A percentile compares a stretch with the other conserved stretches of the same genome.
Evolutionary conservation across 2,329 filamentous ascomycete genomes (phyloP).

Genomic region (Arthrobotrys conoides): DNA sequence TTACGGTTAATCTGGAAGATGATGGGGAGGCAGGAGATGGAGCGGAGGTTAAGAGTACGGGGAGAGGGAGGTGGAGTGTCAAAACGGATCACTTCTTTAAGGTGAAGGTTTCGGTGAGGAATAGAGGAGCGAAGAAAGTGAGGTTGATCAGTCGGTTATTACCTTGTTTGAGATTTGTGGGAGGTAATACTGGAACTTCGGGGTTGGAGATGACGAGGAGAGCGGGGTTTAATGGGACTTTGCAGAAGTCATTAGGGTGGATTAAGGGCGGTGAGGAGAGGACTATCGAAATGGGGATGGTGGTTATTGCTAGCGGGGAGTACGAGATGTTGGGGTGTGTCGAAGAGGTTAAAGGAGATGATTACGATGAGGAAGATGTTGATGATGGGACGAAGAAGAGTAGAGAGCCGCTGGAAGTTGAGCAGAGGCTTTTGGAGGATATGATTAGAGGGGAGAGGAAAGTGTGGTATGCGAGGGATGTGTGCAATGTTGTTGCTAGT

Average conservation of each 20-base stretch:
- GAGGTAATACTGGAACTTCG: constrained; percentile 28
- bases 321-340: constrained; percentile 86
- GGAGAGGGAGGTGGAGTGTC: constrained; percentile 45
- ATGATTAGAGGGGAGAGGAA: constrained; percentile 72
- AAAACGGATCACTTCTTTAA: constrained; percentile 77
- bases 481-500: constrained; percentile 72
- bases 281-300: constrained; percentile 78
- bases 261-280: constrained; percentile 74
- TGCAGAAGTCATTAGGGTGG: constrained; percentile 80
- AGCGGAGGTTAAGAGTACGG: constrained; percentile 33
- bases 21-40: neutral
- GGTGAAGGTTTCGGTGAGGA: constrained; percentile 79
- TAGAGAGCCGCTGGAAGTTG: constrained; percentile 62
- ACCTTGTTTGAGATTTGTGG: constrained; percentile 75
- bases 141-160: constrained; percentile 81
- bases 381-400: constrained; percentile 61
- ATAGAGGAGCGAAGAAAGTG: constrained; percentile 78
- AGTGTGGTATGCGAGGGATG: constrained; percentile 76
- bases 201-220: constrained; percentile 80
- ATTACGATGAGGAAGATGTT: constrained; percentile 56
- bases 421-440: constrained; percentile 70
- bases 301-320: constrained; percentile 81
- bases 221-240: constrained; percentile 84
- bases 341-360: constrained; percentile 76
- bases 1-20: constrained; percentile 65